Percentiles rank a stretch among this genome's conserved stretches.
Evolutionary conservation across 257 asterid genomes (phyloP).

Genomic region (Solanum megistacrolobum): DNA sequence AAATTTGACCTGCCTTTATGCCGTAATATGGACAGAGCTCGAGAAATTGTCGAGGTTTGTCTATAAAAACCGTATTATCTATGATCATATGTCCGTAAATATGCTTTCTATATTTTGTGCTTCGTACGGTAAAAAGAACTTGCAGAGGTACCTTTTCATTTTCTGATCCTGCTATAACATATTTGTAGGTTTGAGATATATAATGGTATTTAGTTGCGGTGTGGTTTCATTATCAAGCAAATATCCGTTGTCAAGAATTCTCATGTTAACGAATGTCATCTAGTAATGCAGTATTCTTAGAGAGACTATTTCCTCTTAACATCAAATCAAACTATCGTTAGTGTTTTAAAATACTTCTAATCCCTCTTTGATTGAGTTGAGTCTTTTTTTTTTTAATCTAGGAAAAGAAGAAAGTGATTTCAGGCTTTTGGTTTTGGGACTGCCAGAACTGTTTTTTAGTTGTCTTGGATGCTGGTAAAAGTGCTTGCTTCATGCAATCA

Average conservation of each 20-base stretch:
- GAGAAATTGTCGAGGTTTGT: conserved; percentile 71
- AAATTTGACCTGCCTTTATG: conserved; percentile 80
- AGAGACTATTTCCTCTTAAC: not conserved
- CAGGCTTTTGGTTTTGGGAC: not conserved
- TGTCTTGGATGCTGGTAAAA: not conserved
- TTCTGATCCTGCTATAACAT: not conserved
- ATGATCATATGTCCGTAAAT: not conserved
- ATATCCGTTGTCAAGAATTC: not conserved
- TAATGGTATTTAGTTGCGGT: not conserved
- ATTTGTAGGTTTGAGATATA: not conserved
- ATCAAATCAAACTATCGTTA: not conserved
- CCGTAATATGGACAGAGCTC: conserved; percentile 72
- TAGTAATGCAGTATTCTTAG: not conserved
- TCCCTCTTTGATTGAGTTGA: not conserved
- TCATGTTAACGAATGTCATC: not conserved
- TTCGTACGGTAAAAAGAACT: not conserved
- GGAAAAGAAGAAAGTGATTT: not conserved
- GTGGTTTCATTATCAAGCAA: not conserved
- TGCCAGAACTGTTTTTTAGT: not conserved
- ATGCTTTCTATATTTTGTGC: not conserved
- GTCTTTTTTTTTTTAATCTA: not conserved
- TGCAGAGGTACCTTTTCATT: not conserved
- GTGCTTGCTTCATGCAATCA: not conserved
- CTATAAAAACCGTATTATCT: not conserved
- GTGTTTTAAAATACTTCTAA: not conserved